Conservation (phyloP, 108 stramenopile genomes). For the Cyclotella kingstonii region DNA sequence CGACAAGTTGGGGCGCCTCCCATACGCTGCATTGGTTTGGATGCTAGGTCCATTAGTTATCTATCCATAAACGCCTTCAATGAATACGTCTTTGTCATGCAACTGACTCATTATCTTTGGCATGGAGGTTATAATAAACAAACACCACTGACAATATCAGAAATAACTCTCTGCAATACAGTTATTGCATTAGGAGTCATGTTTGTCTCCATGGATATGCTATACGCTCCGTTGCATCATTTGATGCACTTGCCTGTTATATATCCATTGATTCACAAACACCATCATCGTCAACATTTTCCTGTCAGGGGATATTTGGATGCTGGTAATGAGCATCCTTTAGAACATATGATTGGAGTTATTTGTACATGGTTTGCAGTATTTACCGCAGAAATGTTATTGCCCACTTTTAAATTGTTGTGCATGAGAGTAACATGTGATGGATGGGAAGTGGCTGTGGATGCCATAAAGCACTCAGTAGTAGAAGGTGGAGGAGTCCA, state of each 20-base stretch:
- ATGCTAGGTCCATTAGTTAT: constrained; percentile 55
- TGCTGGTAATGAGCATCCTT: constrained; percentile 93
- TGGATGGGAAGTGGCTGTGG: neutral
- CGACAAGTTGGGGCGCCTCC: constrained; percentile 48
- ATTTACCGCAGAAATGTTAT: constrained; percentile 35
- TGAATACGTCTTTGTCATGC: constrained; percentile 82
- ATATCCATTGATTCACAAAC: constrained; percentile 90
- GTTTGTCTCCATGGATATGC: constrained; percentile 80
- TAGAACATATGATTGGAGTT: constrained; percentile 83
- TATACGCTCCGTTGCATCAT: constrained; percentile 86
- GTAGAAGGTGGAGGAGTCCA: constrained; percentile 50
- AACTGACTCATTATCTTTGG: constrained; percentile 66
- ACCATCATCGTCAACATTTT: constrained; percentile 92
- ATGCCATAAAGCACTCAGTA: constrained; percentile 3
- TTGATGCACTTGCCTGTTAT: constrained; percentile 73
- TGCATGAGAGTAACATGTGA: neutral
- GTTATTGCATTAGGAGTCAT: constrained; percentile 68
- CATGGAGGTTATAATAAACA: constrained; percentile 28
- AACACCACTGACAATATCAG: constrained; percentile 12
- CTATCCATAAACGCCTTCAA: constrained; percentile 79
- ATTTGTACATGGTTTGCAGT: constrained; percentile 53
- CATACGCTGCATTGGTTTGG: constrained; percentile 56
- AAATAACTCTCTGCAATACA: constrained; percentile 66
- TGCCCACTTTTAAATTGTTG: constrained; percentile 15
- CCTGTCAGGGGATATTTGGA: constrained; percentile 89